Evolutionary conservation across 257 asterid species (phyloP), one percentile per base, ranked within the genome.

Genomic region (Lycium barbarum): DNA sequence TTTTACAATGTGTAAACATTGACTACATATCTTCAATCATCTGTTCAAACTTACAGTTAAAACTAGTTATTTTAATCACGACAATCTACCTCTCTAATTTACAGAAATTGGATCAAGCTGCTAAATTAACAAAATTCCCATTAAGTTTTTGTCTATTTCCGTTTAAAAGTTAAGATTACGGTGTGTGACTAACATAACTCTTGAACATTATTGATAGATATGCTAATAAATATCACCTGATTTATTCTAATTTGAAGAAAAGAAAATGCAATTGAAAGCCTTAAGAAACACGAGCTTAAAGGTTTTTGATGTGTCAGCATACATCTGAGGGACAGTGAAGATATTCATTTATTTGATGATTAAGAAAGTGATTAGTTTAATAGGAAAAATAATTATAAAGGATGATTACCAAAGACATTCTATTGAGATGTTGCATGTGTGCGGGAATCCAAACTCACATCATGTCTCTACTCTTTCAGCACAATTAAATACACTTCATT

Each of bases 401-500:
- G 43, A 88, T 90, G 88, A 86, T 87, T 86, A 84, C 83, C 36
- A 80, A 72, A 83, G 89, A 89, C 86, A 90, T 88, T 84, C 71
- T 71, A 66, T 74, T 78, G 73, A 81, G 88, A 80, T 71, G 88
- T 76, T 84, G 90, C 89, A 90, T 89, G 91, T 90, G 91, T 87
- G 85, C 17, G 89, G 83, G 91, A 90, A 86, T 89, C 88, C 76
- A 81, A 85, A 76, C 84, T 87, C 91, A 85, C 89, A 87, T 89
- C 91, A 91, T 88, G 91, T 86, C 89, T 84, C 92, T 88, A 86
- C 85, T 83, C 89, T 86, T 85, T 89, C 86, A 85, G 82, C 93
- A 87, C 9, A 83, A 65, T 86, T 70, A 84, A 87, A 81, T 88
- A 87, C 82, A 70, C 79, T 84, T 84, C 66, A 20, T 53, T 54